Evolutionary conservation across 2,329 filamentous ascomycete species (phyloP).

Genomic region (Penicillium hesseltinei): DNA sequence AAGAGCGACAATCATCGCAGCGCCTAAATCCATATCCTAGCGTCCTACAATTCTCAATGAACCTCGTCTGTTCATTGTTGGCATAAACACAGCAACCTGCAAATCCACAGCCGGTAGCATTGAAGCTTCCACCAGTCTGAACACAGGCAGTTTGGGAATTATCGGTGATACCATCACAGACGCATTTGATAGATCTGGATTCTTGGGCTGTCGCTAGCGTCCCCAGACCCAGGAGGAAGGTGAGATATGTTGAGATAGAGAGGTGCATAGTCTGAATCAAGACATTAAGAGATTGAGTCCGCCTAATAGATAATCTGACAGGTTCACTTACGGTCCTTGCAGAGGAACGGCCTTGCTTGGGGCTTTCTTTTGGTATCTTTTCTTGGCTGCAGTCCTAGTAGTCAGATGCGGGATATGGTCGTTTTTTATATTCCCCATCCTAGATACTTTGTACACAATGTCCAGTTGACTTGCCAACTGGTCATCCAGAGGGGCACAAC

Average conservation of each 20-base stretch:
- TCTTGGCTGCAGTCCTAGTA: neutral
- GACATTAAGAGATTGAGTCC: neutral
- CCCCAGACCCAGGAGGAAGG: neutral
- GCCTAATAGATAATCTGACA: neutral
- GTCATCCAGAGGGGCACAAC: neutral
- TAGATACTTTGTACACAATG: neutral
- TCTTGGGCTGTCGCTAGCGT: neutral
- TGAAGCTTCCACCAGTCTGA: conserved; percentile 1
- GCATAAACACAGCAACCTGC: conserved; percentile 10
- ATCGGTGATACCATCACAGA: neutral
- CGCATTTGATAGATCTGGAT: conserved; percentile 5
- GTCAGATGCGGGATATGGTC: neutral
- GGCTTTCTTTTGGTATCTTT: neutral
- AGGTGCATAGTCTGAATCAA: neutral
- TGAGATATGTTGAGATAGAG: neutral
- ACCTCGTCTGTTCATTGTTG: conserved; percentile 2
- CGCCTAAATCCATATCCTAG: conserved; percentile 8
- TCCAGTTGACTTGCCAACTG: neutral
- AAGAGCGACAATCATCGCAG: conserved; percentile 9
- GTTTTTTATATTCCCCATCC: neutral
- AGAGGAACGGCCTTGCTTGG: neutral
- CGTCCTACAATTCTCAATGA: conserved; percentile 4
- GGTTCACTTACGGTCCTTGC: neutral
- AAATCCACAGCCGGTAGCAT: conserved; percentile 2
- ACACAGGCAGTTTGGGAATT: neutral